Conservation (phyloP, 768 basidiomycete genomes). For the Lentinus tigrinus region DNA sequence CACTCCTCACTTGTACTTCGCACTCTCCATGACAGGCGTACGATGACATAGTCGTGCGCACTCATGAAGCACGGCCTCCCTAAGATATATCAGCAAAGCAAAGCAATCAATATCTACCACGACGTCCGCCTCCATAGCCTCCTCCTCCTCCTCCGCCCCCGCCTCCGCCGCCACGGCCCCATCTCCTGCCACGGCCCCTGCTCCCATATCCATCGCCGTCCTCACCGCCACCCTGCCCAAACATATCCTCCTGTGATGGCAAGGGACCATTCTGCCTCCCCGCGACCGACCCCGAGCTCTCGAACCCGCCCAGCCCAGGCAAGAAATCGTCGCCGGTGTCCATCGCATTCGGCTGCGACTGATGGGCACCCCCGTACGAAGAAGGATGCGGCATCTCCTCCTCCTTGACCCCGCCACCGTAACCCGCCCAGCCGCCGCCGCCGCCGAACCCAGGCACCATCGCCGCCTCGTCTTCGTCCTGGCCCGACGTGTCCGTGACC, state of each 20-base stretch:
- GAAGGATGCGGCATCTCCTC: constrained; percentile 34
- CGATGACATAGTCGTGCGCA: no score
- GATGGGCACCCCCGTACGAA: constrained; percentile 25
- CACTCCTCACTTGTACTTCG: no score
- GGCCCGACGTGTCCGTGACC: constrained; percentile 49
- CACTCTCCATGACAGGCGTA: no score
- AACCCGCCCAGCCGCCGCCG: constrained; percentile 3
- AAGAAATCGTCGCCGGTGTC: constrained; percentile 56
- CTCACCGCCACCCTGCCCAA: constrained; percentile 35
- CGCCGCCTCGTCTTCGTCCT: constrained; percentile 61
- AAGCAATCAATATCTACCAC: background rate
- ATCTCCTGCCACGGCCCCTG: constrained; percentile 18
- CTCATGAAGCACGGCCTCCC: no score
- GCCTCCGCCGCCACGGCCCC: constrained; percentile 13
- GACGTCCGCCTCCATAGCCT: background rate
- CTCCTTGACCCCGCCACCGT: constrained; percentile 40
- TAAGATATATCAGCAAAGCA: no score
- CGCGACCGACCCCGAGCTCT: constrained; percentile 25
- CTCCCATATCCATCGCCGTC: constrained; percentile 32
- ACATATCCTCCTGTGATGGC: constrained; percentile 54
- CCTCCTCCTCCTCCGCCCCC: constrained; percentile 1
- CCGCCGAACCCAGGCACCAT: constrained; percentile 74
- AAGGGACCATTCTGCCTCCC: constrained; percentile 36
- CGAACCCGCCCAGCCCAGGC: constrained; percentile 57
- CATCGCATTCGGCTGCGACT: constrained; percentile 17